Evolutionary conservation across 2,329 filamentous ascomycete genomes (phyloP), one percentile per base, ranked within the genome.

Genomic region (Hypocrella siamensis): DNA sequence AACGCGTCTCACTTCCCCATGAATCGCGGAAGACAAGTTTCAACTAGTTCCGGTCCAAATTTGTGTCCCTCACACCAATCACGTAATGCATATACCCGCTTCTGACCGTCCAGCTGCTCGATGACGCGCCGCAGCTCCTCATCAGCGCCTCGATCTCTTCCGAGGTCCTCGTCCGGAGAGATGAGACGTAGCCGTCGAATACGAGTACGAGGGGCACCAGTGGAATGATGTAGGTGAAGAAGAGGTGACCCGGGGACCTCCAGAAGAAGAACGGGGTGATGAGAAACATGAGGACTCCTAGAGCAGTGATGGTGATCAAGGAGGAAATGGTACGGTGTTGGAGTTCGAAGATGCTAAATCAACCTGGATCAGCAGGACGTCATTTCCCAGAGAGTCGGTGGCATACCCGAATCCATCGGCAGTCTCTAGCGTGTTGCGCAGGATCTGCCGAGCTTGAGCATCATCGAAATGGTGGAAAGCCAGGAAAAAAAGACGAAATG

Each of bases 381-480:
- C n/a, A n/a, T n/a, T n/a, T n/a, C n/a, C n/a, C n/a, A n/a, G n/a
- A n/a, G n/a, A n/a, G n/a, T n/a, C n/a, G n/a, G n/a, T n/a, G n/a
- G n/a, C n/a, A n/a, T 26, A 26, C 25, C 25, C 75, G 42, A 83
- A 76, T 0, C 70, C 78, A 38, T 79, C 66, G 32, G 70, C 67
- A 0, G 69, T 79, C 42, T 70, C 60, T 24, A 82, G 51, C 0
- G 75, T 77, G 47, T 79, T 73, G 32, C 59, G 60, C 19, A 86
- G 48, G 19, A 83, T 76, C 7, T 61, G 59, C 17, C 49, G 54
- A 1, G 75, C 79, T 14, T 74, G 52, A 4, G 55, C 53, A 44
- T 84, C 75, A 38, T 74, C 66, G 42, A 85, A 85, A 54, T 85
- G 79, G 51, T 85, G 80, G 45, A 86, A 86, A 1, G 77, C 70